Conservation (phyloP, 2,329 filamentous ascomycete genomes). For the Exophiala sp. region DNA sequence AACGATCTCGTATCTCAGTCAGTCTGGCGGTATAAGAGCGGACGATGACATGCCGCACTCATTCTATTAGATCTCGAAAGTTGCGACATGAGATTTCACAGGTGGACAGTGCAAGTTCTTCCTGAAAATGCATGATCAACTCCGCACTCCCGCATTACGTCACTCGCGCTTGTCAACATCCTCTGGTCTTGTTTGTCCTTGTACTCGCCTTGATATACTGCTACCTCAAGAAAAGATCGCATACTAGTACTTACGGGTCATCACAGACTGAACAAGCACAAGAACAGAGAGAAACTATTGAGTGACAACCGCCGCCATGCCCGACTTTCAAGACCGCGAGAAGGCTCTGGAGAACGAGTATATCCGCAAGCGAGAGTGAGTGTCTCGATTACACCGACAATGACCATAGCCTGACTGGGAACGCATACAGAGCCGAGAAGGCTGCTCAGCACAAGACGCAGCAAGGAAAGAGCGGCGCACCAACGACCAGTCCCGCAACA, state of each 20-base stretch:
- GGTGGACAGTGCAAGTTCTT: background rate
- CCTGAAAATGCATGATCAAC: background rate
- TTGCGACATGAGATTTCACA: too few relatives aligned
- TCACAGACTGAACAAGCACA: background rate
- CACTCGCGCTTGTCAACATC: background rate
- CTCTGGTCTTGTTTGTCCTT: background rate
- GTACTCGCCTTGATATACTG: background rate
- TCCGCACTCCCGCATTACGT: background rate
- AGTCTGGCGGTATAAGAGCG: too few relatives aligned
- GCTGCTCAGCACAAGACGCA: background rate
- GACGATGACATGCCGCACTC: too few relatives aligned
- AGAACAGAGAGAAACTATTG: background rate
- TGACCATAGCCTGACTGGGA: background rate
- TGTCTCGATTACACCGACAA: too few relatives aligned
- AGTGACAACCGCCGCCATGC: background rate
- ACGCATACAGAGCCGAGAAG: background rate
- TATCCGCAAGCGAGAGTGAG: conserved; percentile 1
- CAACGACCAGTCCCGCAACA: background rate
- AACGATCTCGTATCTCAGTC: too few relatives aligned
- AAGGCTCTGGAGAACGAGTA: background rate
- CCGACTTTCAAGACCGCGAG: conserved; percentile 1
- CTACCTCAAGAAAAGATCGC: too few relatives aligned
- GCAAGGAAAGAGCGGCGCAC: background rate
- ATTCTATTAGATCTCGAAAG: too few relatives aligned
- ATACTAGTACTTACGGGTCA: too few relatives aligned